Conservation (phyloP, 2,329 filamentous ascomycete genomes). For the Xylariales sp. region DNA sequence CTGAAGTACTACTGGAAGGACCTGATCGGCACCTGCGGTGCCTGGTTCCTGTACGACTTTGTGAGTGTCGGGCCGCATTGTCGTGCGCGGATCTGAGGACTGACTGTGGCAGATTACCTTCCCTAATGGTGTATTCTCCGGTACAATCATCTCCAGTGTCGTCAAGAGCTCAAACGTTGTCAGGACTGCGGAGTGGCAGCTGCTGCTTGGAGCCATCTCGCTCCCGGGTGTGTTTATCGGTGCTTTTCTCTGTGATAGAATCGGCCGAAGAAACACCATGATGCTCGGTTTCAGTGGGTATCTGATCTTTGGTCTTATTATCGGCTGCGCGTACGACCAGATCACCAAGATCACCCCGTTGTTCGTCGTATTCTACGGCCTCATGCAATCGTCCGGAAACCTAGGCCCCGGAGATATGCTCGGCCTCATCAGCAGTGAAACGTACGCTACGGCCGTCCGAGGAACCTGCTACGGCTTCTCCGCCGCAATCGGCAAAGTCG, state of each 20-base stretch:
- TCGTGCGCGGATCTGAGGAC: constrained; percentile 27
- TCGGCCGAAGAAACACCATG: constrained; percentile 46
- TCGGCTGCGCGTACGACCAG: constrained; percentile 42
- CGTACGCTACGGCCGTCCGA: constrained; percentile 45
- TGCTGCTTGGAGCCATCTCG: constrained; percentile 38
- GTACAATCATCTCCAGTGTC: constrained; percentile 36
- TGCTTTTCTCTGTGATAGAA: constrained; percentile 39
- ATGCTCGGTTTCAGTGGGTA: constrained; percentile 47
- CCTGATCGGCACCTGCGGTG: constrained; percentile 47
- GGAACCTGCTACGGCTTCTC: constrained; percentile 46
- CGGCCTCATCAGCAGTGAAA: constrained; percentile 44
- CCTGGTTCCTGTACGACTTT: constrained; percentile 45
- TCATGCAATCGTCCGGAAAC: constrained; percentile 46
- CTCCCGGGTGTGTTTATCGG: constrained; percentile 47
- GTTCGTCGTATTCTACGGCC: constrained; percentile 44
- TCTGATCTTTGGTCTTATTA: constrained; percentile 46
- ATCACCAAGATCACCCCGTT: constrained; percentile 45
- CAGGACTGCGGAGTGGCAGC: constrained; percentile 42
- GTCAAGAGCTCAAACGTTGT: constrained; percentile 33
- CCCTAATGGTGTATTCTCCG: constrained; percentile 14
- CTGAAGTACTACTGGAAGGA: constrained; percentile 50
- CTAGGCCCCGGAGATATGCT: constrained; percentile 48
- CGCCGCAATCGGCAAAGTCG: constrained; percentile 46
- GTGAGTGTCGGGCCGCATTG: constrained; percentile 16
- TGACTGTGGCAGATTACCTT: constrained; percentile 28